These are phyloP conservation scores for Fusarium solani-melongenae DNA, from an alignment of 2,329 filamentous ascomycete genomes.

Conservation along the genomic window DNA sequence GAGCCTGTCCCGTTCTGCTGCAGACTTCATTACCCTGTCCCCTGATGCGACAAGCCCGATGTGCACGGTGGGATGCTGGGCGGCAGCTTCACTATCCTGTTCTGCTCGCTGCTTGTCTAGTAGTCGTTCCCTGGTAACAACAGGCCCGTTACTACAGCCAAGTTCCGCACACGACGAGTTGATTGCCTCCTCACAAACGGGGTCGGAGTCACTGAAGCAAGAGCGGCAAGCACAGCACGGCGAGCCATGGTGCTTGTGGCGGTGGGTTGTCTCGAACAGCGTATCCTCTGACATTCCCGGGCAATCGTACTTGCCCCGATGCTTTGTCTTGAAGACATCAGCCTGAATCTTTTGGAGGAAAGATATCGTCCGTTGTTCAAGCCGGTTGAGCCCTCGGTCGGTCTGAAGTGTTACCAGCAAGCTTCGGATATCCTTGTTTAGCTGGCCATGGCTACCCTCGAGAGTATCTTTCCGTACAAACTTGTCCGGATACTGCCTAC, in stretches of 20 bases:
- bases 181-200: neutral
- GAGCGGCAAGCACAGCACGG: neutral
- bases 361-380: neutral
- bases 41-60: conserved; percentile 46
- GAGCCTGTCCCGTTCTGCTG: conserved; percentile 47
- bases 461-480: neutral
- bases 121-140: neutral
- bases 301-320: neutral
- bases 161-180: neutral
- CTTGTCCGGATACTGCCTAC: neutral
- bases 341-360: neutral
- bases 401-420: neutral
- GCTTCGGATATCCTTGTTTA: neutral
- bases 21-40: conserved; percentile 52
- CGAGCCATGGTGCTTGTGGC: neutral
- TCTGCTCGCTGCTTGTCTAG: neutral
- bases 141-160: neutral
- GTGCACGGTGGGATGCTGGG: neutral
- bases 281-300: neutral
- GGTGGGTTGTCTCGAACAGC: neutral
- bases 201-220: neutral
- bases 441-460: neutral
- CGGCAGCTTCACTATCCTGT: too few species aligned
- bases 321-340: neutral
- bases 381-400: neutral